These are phyloP conservation scores for Calvatia gigantea DNA, from an alignment of 768 basidiomycete species.

Conservation along the genomic window DNA sequence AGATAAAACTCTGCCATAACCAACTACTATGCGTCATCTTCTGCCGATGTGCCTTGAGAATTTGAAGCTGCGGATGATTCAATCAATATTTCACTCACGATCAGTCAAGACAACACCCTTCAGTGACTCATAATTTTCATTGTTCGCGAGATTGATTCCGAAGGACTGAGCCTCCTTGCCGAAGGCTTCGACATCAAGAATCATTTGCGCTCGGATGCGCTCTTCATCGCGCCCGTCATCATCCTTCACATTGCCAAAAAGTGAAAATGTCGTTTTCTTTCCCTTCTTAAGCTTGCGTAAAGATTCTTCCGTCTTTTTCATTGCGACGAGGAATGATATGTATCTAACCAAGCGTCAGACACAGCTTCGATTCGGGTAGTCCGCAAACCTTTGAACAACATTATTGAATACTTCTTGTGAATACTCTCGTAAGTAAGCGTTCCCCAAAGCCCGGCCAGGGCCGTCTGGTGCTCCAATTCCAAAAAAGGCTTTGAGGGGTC, in stretches of 20 bases:
- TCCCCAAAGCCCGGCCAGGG: constrained; percentile 55
- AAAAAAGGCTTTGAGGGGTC: constrained; percentile 76
- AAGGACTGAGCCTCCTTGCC: constrained; percentile 71
- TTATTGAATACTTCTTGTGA: constrained; percentile 66
- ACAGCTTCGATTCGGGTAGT: not conserved
- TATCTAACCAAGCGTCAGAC: constrained; percentile 48
- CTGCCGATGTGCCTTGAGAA: too few relatives aligned
- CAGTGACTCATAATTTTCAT: constrained; percentile 51
- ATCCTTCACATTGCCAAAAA: constrained; percentile 68
- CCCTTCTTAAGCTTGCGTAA: constrained; percentile 84
- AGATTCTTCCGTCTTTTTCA: constrained; percentile 92
- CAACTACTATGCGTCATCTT: not conserved
- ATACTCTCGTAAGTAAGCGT: constrained; percentile 46
- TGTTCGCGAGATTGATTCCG: constrained; percentile 56
- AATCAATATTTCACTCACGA: constrained; percentile 20
- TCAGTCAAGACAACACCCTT: constrained; percentile 58
- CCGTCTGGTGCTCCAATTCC: constrained; percentile 54
- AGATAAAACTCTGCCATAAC: too few relatives aligned
- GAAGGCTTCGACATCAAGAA: constrained; percentile 82
- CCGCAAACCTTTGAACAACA: constrained; percentile 60
- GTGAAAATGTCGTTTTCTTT: constrained; percentile 71
- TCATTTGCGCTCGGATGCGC: constrained; percentile 79
- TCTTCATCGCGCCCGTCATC: constrained; percentile 79
- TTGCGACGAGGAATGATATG: constrained; percentile 70
- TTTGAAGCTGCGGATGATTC: too few relatives aligned